phyloP scores from a whole-genome alignment of 805 yeast species.

The Yamadazyma sp. region DNA sequence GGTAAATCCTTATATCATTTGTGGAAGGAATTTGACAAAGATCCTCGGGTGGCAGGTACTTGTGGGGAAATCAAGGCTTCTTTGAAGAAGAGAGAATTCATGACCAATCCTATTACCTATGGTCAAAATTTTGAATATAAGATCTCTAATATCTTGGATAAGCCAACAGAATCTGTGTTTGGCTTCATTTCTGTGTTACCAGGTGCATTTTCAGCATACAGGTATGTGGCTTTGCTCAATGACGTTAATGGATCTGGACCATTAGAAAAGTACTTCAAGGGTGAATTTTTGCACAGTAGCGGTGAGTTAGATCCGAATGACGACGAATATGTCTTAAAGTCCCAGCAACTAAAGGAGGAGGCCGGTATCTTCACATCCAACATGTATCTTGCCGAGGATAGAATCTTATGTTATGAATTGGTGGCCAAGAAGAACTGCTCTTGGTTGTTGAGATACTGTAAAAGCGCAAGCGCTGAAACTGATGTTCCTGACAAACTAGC shows the following conservation, averaged over 20 bases:
- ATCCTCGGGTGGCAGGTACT: conserved; percentile 64
- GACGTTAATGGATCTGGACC: conserved; percentile 56
- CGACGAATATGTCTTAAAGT: conserved; percentile 44
- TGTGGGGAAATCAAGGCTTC: conserved; percentile 71
- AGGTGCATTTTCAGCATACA: conserved; percentile 67
- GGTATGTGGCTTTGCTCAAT: conserved; percentile 59
- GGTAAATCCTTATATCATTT: conserved; percentile 55
- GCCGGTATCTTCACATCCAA: conserved; percentile 62
- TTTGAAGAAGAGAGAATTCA: conserved; percentile 45
- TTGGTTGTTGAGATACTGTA: conserved; percentile 65
- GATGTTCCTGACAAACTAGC: conserved; percentile 65
- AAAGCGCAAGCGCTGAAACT: conserved; percentile 63
- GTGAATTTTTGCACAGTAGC: conserved; percentile 57
- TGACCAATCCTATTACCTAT: conserved; percentile 61
- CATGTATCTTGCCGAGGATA: conserved; percentile 70
- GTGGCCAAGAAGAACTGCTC: conserved; percentile 56
- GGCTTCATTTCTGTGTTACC: conserved; percentile 67
- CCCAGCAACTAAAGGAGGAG: conserved; percentile 37
- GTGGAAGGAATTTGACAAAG: conserved; percentile 63
- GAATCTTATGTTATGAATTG: conserved; percentile 64
- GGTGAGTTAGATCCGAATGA: conserved; percentile 60
- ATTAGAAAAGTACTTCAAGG: conserved; percentile 64
- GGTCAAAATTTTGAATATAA: conserved; percentile 68
- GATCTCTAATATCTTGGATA: conserved; percentile 65
- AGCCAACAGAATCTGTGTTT: conserved; percentile 63